Percentiles rank a stretch among this genome's conserved stretches.
These are phyloP conservation scores for Lactarius hatsudake DNA, from an alignment of 768 basidiomycete species.

Conservation along the genomic window DNA sequence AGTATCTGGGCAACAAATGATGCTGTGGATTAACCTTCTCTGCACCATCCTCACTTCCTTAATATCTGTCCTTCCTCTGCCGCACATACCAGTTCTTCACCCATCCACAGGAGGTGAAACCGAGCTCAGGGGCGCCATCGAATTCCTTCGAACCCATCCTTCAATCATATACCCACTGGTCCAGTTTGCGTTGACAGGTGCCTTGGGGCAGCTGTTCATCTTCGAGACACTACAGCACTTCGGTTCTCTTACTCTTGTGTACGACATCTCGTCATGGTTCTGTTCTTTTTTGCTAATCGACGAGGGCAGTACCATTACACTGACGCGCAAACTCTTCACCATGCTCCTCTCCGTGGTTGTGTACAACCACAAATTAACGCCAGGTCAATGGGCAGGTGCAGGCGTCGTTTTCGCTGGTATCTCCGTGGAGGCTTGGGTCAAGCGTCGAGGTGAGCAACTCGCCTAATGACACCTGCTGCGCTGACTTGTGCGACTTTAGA, in stretches of 20 bases:
- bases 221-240: constrained; percentile 94
- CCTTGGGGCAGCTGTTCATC: constrained; percentile 95
- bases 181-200: constrained; percentile 87
- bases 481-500: constrained; percentile 42
- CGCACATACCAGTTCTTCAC: constrained; percentile 78
- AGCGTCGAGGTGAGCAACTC: constrained; percentile 66
- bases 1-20: constrained; percentile 93
- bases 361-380: constrained; percentile 80
- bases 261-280: constrained; percentile 33
- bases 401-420: constrained; percentile 94
- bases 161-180: constrained; percentile 66
- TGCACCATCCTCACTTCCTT: constrained; percentile 69
- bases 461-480: constrained; percentile 1
- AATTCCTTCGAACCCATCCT: constrained; percentile 78
- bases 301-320: constrained; percentile 74
- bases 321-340: constrained; percentile 95
- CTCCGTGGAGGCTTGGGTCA: constrained; percentile 88
- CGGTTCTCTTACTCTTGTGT: constrained; percentile 87
- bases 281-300: constrained; percentile 17
- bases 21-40: constrained; percentile 96
- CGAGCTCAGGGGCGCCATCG: constrained; percentile 66
- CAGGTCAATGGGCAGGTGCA: constrained; percentile 92
- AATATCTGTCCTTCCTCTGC: constrained; percentile 72
- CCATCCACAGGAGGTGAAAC: constrained; percentile 56
- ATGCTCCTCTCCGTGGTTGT: constrained; percentile 94